Evolutionary conservation across 305 asterid species (phyloP).

Genomic region (Solanum hybrid): DNA sequence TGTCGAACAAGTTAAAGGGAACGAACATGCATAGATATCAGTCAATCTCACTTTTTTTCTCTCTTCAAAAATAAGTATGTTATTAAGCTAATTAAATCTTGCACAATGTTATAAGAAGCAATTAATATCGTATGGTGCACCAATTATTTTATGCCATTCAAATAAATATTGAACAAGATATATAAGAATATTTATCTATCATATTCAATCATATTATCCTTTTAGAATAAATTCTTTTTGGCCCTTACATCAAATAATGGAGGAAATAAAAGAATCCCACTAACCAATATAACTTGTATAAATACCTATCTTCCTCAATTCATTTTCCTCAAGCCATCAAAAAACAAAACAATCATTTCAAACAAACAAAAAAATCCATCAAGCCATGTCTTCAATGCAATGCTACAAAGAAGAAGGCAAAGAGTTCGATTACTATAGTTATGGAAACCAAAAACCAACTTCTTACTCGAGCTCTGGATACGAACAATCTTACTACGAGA

Average conservation of each 20-base stretch:
- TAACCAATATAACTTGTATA: background rate
- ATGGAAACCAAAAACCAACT: background rate
- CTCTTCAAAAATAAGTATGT: background rate
- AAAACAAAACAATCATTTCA: background rate
- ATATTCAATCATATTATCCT: background rate
- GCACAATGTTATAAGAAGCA: background rate
- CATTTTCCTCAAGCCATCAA: background rate
- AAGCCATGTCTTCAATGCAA: background rate
- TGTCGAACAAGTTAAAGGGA: background rate
- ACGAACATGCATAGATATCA: fast-evolving
- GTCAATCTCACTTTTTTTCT: background rate
- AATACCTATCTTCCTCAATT: background rate
- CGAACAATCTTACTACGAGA: background rate
- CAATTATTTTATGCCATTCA: background rate
- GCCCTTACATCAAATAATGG: background rate
- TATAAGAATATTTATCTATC: background rate
- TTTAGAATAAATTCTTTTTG: background rate
- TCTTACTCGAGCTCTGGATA: background rate
- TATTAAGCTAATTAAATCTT: background rate
- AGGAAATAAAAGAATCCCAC: slow-evolving; percentile 4
- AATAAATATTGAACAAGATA: background rate
- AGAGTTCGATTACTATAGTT: background rate
- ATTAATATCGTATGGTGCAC: background rate
- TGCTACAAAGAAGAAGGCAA: background rate
- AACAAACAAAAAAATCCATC: background rate